A percentile compares a stretch with the other conserved stretches of the same genome.
Evolutionary conservation across 2,329 filamentous ascomycete species (phyloP).

Genomic region (Colletotrichum karsti): DNA sequence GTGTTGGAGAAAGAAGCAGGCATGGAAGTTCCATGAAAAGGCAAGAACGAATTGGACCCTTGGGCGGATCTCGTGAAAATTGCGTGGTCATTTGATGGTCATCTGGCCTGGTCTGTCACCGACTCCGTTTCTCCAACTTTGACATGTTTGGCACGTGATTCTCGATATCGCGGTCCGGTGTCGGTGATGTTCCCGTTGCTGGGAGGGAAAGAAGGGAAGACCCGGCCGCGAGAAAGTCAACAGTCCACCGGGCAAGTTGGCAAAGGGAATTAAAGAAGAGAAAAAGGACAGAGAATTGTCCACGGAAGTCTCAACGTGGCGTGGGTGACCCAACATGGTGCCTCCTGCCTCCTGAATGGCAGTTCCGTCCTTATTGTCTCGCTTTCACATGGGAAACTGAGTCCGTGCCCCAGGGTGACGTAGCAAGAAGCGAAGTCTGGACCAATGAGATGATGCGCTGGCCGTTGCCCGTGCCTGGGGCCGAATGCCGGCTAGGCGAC

Average conservation of each 20-base stretch:
- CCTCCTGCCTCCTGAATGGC: background rate
- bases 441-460: conserved; percentile 2
- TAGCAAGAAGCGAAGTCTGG: background rate
- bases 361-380: background rate
- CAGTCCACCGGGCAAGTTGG: background rate
- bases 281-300: background rate
- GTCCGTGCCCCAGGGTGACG: conserved; percentile 24
- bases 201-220: background rate
- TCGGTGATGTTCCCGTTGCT: background rate
- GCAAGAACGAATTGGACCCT: conserved; percentile 14
- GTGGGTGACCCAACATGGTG: too few relatives aligned
- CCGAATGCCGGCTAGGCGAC: conserved; percentile 26
- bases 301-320: conserved; percentile 3
- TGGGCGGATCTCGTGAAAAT: conserved; percentile 19
- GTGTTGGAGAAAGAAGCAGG: background rate
- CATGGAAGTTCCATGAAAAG: conserved; percentile 6
- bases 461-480: conserved; percentile 23
- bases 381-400: conserved; percentile 21
- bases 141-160: conserved; percentile 17
- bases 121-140: conserved; percentile 6
- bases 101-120: conserved; percentile 1
- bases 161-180: background rate
- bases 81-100: conserved; percentile 11
- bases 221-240: background rate
- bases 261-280: background rate